Base-by-base conservation (phyloP, 2,329 filamentous ascomycete species). In the Mycosphaerella sp. region DNA sequence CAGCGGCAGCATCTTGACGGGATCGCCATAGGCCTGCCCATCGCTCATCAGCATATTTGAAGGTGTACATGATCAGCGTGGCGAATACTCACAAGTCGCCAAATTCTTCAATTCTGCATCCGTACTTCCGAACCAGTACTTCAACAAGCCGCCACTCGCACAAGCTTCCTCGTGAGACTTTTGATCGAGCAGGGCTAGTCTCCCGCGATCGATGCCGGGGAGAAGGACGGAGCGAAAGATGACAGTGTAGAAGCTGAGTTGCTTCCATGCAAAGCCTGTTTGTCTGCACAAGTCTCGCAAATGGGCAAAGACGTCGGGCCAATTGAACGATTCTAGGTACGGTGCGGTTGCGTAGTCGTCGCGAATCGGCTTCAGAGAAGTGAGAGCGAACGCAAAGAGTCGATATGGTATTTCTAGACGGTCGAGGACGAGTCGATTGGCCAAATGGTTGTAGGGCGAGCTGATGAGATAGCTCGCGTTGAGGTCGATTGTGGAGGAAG, bases 51-150 rank as follows among this genome's bases (percentile, higher is more conserved):
- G 44, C 14, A 17, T 29, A 9, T 7, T 5, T 21, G 21, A 21
- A 26, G 5, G 17, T 7, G 8, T 21, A 44, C 12, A 7, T 6
- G 1, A 44, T 36, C 26, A 42, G n/a, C 3, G 1, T 17, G 38
- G 49, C 56, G 14, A 51, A 4, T 14, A 63, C 69, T 59, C 47
- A 76, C 75, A 77, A 46, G 90, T 95, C 42, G 91, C 91, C 64
- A 96, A 71, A 72, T 95, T 95, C 66, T 82, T 77, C 58, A 85
- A 78, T 48, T 86, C 76, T 42, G 70, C 74, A 72, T 95, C 83
- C 17, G 86, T 84, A 34, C 74, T 77, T 2, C 89, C 89, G 70
- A 95, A 95, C 89, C 91, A 95, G 72, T 96, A 95, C 70, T 95
- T 95, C 66, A 95, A 73, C 66, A 96, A 80, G 0, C 89, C 89